phyloP scores from a whole-genome alignment of 2,329 filamentous ascomycete genomes.

The Akanthomyces muscarius region DNA sequence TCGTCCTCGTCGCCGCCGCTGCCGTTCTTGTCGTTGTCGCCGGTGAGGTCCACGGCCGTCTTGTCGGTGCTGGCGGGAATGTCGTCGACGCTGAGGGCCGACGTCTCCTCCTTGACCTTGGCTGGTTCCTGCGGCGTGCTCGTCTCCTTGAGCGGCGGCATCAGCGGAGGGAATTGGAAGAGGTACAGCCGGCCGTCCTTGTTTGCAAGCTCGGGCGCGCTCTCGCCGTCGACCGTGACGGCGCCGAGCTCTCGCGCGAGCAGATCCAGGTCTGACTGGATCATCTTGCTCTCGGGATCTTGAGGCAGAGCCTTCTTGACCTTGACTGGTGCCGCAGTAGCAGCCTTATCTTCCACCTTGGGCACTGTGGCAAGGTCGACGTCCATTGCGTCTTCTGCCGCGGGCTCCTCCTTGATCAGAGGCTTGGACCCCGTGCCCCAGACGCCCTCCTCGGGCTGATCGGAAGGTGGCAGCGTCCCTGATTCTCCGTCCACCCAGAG shows the following conservation, averaged over 20 bases:
- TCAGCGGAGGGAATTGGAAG: conserved; percentile 61
- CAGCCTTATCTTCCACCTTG: neutral
- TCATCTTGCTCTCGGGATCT: conserved; percentile 38
- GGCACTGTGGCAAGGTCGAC: conserved; percentile 15
- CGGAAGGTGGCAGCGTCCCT: conserved; percentile 24
- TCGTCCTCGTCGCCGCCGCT: conserved; percentile 22
- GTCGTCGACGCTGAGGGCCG: conserved; percentile 36
- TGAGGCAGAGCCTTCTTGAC: conserved; percentile 25
- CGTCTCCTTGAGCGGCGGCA: conserved; percentile 48
- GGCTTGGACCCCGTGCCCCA: conserved; percentile 41
- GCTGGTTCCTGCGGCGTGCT: conserved; percentile 24
- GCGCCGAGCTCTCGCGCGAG: conserved; percentile 42
- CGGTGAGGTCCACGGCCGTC: conserved; percentile 42
- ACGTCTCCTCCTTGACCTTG: conserved; percentile 42
- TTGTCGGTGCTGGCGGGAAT: conserved; percentile 24
- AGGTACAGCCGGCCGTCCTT: conserved; percentile 57
- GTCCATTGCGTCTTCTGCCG: conserved; percentile 32
- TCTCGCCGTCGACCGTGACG: conserved; percentile 28
- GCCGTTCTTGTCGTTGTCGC: conserved; percentile 20
- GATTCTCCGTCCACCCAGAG: conserved; percentile 41
- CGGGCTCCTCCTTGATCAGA: conserved; percentile 44
- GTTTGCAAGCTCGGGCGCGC: conserved; percentile 30
- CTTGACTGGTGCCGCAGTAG: conserved; percentile 18
- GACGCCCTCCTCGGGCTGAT: conserved; percentile 34
- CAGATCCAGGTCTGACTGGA: conserved; percentile 38